phyloP scores from a whole-genome alignment of 768 basidiomycete genomes.

The Floccularia luteovirens region DNA sequence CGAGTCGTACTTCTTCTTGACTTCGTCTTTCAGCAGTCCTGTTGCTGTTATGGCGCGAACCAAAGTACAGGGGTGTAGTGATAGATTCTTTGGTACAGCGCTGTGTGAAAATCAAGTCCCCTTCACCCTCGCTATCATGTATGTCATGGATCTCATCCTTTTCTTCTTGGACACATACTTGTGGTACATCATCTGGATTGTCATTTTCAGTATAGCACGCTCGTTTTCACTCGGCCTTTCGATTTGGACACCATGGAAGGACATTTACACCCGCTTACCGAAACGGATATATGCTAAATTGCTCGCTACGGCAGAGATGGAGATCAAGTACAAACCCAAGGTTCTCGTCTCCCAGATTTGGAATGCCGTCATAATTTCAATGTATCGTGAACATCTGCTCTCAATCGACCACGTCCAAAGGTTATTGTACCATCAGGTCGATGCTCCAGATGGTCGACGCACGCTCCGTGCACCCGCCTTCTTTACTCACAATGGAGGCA shows the following conservation, averaged over 20 bases:
- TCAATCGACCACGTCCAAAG: conserved; percentile 99
- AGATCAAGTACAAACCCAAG: conserved; percentile 99
- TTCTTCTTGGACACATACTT: conserved; percentile 99
- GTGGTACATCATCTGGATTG: conserved; percentile 99
- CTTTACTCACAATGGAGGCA: conserved; percentile 77
- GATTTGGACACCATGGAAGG: conserved; percentile 99
- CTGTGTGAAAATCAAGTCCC: conserved; percentile 91
- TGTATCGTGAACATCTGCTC: conserved; percentile 98
- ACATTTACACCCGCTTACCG: conserved; percentile 91
- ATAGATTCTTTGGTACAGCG: conserved; percentile 71
- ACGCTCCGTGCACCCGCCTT: conserved; percentile 95
- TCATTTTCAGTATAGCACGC: conserved; percentile 85
- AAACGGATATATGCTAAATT: conserved; percentile 98
- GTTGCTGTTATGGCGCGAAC: conserved; percentile 96
- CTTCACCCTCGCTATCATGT: conserved; percentile 97
- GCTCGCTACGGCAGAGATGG: conserved; percentile 94
- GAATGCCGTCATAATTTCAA: conserved; percentile 99
- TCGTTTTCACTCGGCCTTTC: conserved; percentile 91
- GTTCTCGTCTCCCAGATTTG: conserved; percentile 98
- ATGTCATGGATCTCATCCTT: conserved; percentile 93
- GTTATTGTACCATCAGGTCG: conserved; percentile 94
- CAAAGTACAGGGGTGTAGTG: conserved; percentile 84
- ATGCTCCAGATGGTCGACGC: conserved; percentile 80
- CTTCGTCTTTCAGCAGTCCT: conserved; percentile 93
- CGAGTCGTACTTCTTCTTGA: conserved; percentile 98